phyloP scores from a whole-genome alignment of 768 basidiomycete species.

The Tubosaeta sp. region DNA sequence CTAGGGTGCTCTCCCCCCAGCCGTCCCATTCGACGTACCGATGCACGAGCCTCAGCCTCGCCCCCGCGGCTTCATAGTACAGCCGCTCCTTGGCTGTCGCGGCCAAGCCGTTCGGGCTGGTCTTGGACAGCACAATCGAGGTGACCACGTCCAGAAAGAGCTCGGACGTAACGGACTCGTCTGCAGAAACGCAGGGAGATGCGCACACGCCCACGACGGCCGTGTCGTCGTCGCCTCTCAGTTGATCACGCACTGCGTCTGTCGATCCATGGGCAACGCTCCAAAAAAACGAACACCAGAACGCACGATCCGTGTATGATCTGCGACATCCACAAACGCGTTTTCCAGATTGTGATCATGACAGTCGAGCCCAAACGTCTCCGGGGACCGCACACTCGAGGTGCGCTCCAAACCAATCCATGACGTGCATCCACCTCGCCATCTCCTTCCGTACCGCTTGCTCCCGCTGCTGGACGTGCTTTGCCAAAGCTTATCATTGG shows the following conservation, averaged over 20 bases:
- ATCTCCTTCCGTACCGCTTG: constrained; percentile 64
- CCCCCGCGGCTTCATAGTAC: constrained; percentile 61
- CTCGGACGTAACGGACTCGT: constrained; percentile 69
- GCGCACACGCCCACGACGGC: constrained; percentile 81
- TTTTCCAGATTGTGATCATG: constrained; percentile 86
- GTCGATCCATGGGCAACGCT: constrained; percentile 1
- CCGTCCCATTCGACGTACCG: constrained; percentile 83
- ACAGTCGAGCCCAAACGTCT: constrained; percentile 77
- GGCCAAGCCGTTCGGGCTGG: constrained; percentile 32
- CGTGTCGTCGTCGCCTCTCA: constrained; percentile 88
- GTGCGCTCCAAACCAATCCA: constrained; percentile 50
- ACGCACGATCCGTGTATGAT: constrained; percentile 69
- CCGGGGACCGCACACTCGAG: constrained; percentile 32
- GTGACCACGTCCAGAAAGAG: constrained; percentile 65
- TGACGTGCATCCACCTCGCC: constrained; percentile 62
- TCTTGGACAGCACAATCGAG: constrained; percentile 35
- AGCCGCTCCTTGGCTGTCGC: constrained; percentile 66
- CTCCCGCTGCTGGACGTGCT: constrained; percentile 62
- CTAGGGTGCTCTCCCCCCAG: constrained; percentile 69
- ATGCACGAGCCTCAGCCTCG: constrained; percentile 69
- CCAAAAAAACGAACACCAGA: neutral
- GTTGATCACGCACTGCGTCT: constrained; percentile 88
- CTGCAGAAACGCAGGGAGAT: constrained; percentile 75
- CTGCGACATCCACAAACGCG: constrained; percentile 70
- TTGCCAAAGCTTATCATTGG: too few species aligned